Percentiles rank a stretch among this genome's conserved stretches.
Conservation (phyloP, 495 filamentous ascomycete species). For the Penicillium parvum region DNA sequence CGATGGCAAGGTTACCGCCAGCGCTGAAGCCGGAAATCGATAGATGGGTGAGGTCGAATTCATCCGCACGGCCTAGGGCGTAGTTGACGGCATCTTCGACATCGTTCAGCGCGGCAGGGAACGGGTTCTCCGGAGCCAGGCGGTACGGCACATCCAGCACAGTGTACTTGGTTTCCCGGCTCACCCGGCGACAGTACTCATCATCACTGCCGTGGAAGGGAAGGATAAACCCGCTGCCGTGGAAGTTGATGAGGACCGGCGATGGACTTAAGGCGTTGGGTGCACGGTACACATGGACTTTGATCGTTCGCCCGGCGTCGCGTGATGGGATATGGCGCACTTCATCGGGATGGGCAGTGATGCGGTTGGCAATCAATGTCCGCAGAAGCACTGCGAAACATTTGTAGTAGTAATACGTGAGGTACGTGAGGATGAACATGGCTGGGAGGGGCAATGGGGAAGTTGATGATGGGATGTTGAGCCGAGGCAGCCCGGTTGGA, state of each 20-base stretch:
- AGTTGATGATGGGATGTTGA: not conserved
- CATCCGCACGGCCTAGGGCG: constrained; percentile 25
- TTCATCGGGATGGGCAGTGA: constrained; percentile 25
- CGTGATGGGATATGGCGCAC: constrained; percentile 39
- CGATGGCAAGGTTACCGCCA: constrained; percentile 43
- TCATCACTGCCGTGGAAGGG: constrained; percentile 41
- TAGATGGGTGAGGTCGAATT: constrained; percentile 33
- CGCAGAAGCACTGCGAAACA: constrained; percentile 21
- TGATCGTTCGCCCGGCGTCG: constrained; percentile 39
- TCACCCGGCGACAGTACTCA: constrained; percentile 37
- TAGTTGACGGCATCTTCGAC: constrained; percentile 45
- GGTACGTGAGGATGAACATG: constrained; percentile 21
- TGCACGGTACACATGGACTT: constrained; percentile 41
- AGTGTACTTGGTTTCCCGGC: constrained; percentile 31
- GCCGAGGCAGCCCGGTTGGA: constrained; percentile 9
- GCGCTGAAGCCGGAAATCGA: constrained; percentile 46
- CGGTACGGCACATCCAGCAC: constrained; percentile 64
- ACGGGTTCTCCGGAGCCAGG: constrained; percentile 71
- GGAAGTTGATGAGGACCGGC: constrained; percentile 44
- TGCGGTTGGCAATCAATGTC: not conserved
- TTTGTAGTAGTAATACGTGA: constrained; percentile 26
- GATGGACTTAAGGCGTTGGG: constrained; percentile 17
- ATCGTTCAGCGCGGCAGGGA: constrained; percentile 73
- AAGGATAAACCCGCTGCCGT: constrained; percentile 42
- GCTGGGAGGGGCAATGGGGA: not conserved